Percentiles rank a stretch among this genome's conserved stretches.
phyloP scores from a whole-genome alignment of 768 basidiomycete species.

The Hypholoma fasciculare region DNA sequence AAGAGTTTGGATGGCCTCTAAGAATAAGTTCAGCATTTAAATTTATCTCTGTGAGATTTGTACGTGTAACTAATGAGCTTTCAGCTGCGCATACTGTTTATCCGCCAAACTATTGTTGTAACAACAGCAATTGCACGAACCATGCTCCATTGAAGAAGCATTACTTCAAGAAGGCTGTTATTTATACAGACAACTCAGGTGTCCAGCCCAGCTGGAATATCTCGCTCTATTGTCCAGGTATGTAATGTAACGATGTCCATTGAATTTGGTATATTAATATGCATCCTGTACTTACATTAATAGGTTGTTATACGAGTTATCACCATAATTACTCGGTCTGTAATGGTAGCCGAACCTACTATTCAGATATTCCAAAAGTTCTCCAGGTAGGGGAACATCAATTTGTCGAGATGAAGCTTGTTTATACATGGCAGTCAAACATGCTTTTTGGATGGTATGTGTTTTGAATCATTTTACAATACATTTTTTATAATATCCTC shows the following conservation, averaged over 20 bases:
- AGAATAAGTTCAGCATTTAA: constrained; percentile 2
- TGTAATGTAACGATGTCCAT: too few species aligned
- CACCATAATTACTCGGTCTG: neutral
- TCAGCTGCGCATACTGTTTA: constrained; percentile 1
- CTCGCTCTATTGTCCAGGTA: constrained; percentile 1
- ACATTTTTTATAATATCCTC: neutral
- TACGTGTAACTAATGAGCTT: neutral
- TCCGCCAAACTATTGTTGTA: neutral
- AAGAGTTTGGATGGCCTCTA: constrained; percentile 1
- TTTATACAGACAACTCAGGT: neutral
- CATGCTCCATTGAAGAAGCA: neutral
- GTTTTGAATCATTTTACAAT: neutral
- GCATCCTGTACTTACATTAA: neutral
- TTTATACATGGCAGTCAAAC: neutral
- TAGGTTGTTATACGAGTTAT: neutral
- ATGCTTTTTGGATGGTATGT: neutral
- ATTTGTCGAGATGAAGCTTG: neutral
- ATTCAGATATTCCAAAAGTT: neutral
- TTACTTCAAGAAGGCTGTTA: neutral
- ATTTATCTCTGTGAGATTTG: too few species aligned
- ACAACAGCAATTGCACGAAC: neutral
- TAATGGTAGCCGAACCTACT: neutral
- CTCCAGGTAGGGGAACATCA: neutral
- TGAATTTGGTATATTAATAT: neutral
- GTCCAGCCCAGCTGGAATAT: constrained; percentile 1